Conservation (phyloP, 2,329 filamentous ascomycete genomes). For the Tolypocladium endophyticum region DNA sequence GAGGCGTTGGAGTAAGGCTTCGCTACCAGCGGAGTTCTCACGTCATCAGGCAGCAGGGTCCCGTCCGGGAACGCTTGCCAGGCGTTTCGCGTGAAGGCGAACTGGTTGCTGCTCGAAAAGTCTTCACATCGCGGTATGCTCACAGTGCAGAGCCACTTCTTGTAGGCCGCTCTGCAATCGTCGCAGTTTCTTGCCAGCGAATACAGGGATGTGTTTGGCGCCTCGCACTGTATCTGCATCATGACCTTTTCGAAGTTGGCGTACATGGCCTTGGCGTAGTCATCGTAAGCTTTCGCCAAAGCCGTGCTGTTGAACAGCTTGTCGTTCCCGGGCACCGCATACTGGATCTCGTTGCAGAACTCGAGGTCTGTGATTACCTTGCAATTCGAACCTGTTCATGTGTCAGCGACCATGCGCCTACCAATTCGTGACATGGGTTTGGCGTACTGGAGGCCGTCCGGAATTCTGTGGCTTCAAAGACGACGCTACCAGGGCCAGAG, state of each 20-base stretch:
- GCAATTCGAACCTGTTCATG: slow-evolving; percentile 61
- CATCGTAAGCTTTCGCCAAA: slow-evolving; percentile 68
- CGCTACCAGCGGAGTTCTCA: slow-evolving; percentile 10
- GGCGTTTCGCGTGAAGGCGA: slow-evolving; percentile 53
- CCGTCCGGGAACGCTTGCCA: slow-evolving; percentile 61
- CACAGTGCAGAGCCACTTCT: slow-evolving; percentile 89
- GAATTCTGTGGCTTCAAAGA: slow-evolving; percentile 66
- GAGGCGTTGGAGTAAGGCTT: slow-evolving; percentile 32
- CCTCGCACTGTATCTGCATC: slow-evolving; percentile 77
- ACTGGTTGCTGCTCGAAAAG: slow-evolving; percentile 44
- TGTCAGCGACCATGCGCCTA: slow-evolving; percentile 1
- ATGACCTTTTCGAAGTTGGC: slow-evolving; percentile 71
- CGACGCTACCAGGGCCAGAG: slow-evolving; percentile 57
- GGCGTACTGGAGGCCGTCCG: slow-evolving; percentile 63
- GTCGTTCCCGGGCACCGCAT: slow-evolving; percentile 78
- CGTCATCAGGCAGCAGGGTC: slow-evolving; percentile 33
- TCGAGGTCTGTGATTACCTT: slow-evolving; percentile 76
- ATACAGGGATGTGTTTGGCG: slow-evolving; percentile 61
- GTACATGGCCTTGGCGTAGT: slow-evolving; percentile 59
- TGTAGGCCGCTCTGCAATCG: slow-evolving; percentile 74
- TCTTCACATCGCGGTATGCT: slow-evolving; percentile 88
- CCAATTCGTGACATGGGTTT: not conserved
- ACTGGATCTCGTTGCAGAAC: slow-evolving; percentile 82
- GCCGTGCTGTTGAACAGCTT: slow-evolving; percentile 47
- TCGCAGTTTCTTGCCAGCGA: slow-evolving; percentile 68